A percentile compares a stretch with the other conserved stretches of the same genome.
Evolutionary conservation across 371 early-diverging fungal genomes (phyloP).

Genomic region (Rhizopus stolonifer): DNA sequence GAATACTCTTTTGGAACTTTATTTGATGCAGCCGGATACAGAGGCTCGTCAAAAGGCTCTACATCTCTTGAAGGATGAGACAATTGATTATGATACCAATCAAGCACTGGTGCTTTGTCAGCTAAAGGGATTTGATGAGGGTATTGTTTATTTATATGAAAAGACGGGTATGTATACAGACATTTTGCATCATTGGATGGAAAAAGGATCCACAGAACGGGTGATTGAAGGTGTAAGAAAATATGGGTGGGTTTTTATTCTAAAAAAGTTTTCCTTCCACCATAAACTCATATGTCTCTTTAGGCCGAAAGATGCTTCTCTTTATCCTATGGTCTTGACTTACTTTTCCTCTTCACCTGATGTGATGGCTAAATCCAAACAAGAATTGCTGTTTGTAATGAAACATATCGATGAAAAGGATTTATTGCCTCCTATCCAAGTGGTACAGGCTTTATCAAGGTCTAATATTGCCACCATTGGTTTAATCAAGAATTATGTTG

Average conservation of each 20-base stretch:
- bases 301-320: conserved; percentile 69
- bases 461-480: conserved; percentile 86
- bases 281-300: not conserved
- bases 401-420: conserved; percentile 82
- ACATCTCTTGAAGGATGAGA: conserved; percentile 39
- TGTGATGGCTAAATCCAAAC: conserved; percentile 51
- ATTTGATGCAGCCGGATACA: conserved; percentile 56
- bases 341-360: conserved; percentile 78
- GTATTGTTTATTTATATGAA: conserved; percentile 84
- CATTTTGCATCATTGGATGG: conserved; percentile 80
- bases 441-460: conserved; percentile 81
- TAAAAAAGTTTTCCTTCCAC: no score
- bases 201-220: conserved; percentile 68
- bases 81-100: conserved; percentile 80
- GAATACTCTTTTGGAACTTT: conserved; percentile 91
- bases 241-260: conserved; percentile 64
- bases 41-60: conserved; percentile 39
- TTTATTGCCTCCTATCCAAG: conserved; percentile 84
- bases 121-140: conserved; percentile 77
- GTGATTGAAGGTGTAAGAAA: conserved; percentile 75
- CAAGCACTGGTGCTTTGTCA: conserved; percentile 90
- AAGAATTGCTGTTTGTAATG: conserved; percentile 70
- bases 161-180: conserved; percentile 79
- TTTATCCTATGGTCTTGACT: conserved; percentile 81
- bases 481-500: conserved; percentile 79